phyloP scores from a whole-genome alignment of 2,329 filamentous ascomycete genomes.

The Blastomyces gilchristii region DNA sequence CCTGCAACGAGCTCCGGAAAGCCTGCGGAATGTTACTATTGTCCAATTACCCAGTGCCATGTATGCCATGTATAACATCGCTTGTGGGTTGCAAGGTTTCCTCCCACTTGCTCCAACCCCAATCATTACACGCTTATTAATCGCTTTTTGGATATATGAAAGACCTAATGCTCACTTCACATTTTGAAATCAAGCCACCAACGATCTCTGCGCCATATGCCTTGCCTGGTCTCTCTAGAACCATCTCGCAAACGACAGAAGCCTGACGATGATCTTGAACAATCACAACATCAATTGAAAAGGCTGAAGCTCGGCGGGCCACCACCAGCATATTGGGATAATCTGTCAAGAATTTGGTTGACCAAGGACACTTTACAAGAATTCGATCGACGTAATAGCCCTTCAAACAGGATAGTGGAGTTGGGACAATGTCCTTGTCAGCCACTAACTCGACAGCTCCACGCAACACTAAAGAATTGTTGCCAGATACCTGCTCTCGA shows the following conservation, averaged over 20 bases:
- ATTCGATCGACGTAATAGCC: slow-evolving; percentile 17
- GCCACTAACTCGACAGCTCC: slow-evolving; percentile 10
- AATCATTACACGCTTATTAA: not conserved
- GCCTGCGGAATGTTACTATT: not conserved
- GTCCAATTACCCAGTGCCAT: not conserved
- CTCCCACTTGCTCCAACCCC: not conserved
- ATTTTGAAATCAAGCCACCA: not conserved
- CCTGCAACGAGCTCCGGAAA: not conserved
- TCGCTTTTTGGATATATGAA: not conserved
- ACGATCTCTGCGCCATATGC: not conserved
- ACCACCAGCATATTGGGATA: slow-evolving; percentile 18
- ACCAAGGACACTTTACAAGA: slow-evolving; percentile 17
- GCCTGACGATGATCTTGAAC: not conserved
- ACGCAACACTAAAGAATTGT: slow-evolving; percentile 9
- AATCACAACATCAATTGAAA: slow-evolving; percentile 9
- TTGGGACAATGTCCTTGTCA: not conserved
- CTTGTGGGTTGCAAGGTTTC: not conserved
- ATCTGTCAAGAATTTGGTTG: slow-evolving; percentile 19
- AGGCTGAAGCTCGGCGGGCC: slow-evolving; percentile 7
- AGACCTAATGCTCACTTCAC: not conserved
- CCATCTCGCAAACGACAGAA: not conserved
- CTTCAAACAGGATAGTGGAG: not conserved
- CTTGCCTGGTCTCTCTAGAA: not conserved
- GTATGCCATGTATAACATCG: not conserved
- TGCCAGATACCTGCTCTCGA: not conserved